A percentile compares a stretch with the other conserved stretches of the same genome.
These are phyloP conservation scores for Pythium coloratum DNA, from an alignment of 352 stramenopile genomes.

Conservation along the genomic window DNA sequence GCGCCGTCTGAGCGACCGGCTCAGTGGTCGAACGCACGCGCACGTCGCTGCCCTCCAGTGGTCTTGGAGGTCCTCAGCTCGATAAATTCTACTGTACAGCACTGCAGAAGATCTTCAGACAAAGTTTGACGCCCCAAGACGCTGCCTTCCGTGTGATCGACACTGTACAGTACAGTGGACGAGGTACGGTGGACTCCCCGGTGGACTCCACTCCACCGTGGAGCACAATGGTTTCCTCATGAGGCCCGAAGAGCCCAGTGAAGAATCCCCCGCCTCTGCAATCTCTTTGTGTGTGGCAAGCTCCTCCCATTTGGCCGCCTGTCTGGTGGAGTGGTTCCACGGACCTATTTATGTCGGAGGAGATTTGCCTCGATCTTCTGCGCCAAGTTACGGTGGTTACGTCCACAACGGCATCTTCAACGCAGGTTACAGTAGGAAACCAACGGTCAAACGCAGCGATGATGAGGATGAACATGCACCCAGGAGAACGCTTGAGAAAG, in stretches of 20 bases:
- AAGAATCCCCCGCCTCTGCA: background rate
- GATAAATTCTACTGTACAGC: too few relatives aligned
- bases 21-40: background rate
- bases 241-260: background rate
- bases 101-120: too few relatives aligned
- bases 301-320: background rate
- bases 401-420: too few relatives aligned
- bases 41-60: too few relatives aligned
- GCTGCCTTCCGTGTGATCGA: background rate
- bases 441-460: too few relatives aligned
- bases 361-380: background rate
- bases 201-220: background rate
- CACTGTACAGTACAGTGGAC: background rate
- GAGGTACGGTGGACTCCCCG: too few relatives aligned
- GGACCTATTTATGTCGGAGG: background rate
- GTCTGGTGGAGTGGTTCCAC: background rate
- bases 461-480: background rate
- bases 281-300: conserved; percentile 2
- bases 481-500: background rate
- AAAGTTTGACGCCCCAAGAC: background rate
- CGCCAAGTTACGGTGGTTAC: conserved; percentile 3
- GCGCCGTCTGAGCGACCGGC: background rate
- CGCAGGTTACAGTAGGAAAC: too few relatives aligned
- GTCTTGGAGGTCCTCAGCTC: too few relatives aligned
- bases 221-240: background rate